Conservation (phyloP, 2,329 filamentous ascomycete genomes). For the Neobulgaria alba region DNA sequence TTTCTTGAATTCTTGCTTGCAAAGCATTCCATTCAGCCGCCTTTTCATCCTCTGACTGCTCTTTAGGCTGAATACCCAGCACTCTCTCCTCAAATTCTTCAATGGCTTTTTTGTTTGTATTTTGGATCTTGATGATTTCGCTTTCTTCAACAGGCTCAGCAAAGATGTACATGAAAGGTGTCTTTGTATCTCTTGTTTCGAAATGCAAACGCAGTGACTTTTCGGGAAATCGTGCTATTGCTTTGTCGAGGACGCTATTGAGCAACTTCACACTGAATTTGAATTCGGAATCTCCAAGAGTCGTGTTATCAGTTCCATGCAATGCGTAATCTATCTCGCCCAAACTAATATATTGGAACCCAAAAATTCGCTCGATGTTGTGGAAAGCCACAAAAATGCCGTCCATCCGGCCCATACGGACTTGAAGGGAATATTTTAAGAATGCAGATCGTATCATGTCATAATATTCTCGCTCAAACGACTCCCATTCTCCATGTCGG, state of each 20-base stretch:
- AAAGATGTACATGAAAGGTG: constrained; percentile 77
- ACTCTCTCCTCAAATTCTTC: constrained; percentile 60
- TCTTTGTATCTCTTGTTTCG: constrained; percentile 54
- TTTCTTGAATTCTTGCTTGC: constrained; percentile 27
- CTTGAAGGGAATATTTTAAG: constrained; percentile 93
- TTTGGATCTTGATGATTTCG: constrained; percentile 68
- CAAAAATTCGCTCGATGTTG: constrained; percentile 91
- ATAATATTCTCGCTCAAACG: constrained; percentile 90
- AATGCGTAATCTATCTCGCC: constrained; percentile 81
- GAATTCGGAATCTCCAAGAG: constrained; percentile 77
- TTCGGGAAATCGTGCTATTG: constrained; percentile 65
- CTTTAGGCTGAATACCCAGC: constrained; percentile 37
- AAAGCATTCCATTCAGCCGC: constrained; percentile 26
- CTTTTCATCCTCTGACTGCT: constrained; percentile 25
- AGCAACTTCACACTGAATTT: constrained; percentile 69
- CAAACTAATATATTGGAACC: constrained; percentile 88
- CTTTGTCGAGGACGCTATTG: constrained; percentile 70
- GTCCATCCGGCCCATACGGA: constrained; percentile 96
- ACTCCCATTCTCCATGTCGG: constrained; percentile 73
- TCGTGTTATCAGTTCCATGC: constrained; percentile 63
- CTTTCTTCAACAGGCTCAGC: constrained; percentile 72
- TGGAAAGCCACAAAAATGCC: constrained; percentile 96
- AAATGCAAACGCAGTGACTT: constrained; percentile 72
- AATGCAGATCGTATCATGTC: constrained; percentile 95
- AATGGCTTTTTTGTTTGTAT: constrained; percentile 52